These are phyloP conservation scores for Boletellus ananiceps DNA, from an alignment of 768 basidiomycete genomes.

Conservation along the genomic window DNA sequence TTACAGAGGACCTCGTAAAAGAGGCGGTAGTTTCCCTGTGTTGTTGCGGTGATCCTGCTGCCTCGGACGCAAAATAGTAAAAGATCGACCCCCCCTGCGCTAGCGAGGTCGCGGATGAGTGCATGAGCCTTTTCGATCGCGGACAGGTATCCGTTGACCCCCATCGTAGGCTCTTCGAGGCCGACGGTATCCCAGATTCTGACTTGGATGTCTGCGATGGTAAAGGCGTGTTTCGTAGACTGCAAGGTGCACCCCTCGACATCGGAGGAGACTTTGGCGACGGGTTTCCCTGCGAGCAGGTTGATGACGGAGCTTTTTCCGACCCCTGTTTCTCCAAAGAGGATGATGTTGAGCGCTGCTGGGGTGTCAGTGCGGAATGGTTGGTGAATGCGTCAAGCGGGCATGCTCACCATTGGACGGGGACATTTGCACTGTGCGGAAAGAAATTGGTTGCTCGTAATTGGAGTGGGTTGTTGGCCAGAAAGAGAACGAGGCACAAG, in stretches of 20 bases:
- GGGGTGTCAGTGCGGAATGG: not conserved
- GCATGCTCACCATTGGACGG: conserved; percentile 14
- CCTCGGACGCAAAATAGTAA: conserved; percentile 38
- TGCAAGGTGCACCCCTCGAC: conserved; percentile 33
- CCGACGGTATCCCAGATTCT: conserved; percentile 30
- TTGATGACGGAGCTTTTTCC: conserved; percentile 46
- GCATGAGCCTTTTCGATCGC: conserved; percentile 27
- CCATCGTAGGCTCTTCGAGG: conserved; percentile 29
- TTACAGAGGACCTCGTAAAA: conserved; percentile 39
- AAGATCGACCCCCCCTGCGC: conserved; percentile 30
- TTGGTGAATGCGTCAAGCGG: not conserved
- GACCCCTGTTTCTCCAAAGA: conserved; percentile 31
- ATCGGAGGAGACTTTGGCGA: conserved; percentile 31
- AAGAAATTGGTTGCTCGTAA: no score
- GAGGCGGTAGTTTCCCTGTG: conserved; percentile 36
- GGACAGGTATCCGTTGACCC: conserved; percentile 23
- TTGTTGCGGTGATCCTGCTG: conserved; percentile 26
- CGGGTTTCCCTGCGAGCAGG: conserved; percentile 30
- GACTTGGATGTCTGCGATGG: conserved; percentile 5
- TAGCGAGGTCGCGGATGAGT: conserved; percentile 22
- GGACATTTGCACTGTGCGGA: conserved; percentile 10
- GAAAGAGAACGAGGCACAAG: conserved; percentile 2
- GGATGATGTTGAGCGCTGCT: conserved; percentile 24
- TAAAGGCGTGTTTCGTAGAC: conserved; percentile 22
- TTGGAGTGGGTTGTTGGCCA: conserved; percentile 1